These are phyloP conservation scores for Penicillium herquei DNA, from an alignment of 495 filamentous ascomycete species.

Conservation along the genomic window DNA sequence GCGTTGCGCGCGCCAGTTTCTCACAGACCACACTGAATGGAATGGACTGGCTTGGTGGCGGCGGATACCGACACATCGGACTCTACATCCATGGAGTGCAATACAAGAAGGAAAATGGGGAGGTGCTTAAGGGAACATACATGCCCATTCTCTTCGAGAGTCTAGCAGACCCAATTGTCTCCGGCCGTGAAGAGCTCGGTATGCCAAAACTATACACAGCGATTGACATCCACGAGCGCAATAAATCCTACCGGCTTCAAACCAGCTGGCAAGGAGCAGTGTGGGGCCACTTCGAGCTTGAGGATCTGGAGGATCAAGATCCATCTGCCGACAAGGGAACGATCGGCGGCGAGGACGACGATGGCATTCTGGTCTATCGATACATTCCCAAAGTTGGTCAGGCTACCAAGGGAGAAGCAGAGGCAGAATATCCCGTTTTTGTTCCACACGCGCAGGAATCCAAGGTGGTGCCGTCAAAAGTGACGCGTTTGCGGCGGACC, in stretches of 20 bases:
- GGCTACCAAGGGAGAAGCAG: constrained; percentile 37
- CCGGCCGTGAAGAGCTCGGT: constrained; percentile 54
- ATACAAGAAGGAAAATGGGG: constrained; percentile 50
- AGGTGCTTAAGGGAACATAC: constrained; percentile 47
- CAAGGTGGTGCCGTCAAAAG: constrained; percentile 32
- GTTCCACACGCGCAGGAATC: constrained; percentile 38
- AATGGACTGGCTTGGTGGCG: constrained; percentile 56
- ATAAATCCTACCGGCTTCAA: constrained; percentile 35
- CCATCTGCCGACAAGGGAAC: constrained; percentile 23
- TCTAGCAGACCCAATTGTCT: constrained; percentile 51
- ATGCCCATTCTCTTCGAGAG: constrained; percentile 55
- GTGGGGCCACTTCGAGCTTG: constrained; percentile 42
- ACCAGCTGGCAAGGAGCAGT: constrained; percentile 48
- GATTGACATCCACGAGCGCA: constrained; percentile 41
- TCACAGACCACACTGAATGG: constrained; percentile 45
- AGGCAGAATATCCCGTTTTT: constrained; percentile 46
- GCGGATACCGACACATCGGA: constrained; percentile 54
- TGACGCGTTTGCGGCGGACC: constrained; percentile 31
- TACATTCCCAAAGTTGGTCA: constrained; percentile 49
- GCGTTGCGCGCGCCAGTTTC: constrained; percentile 51
- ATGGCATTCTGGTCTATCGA: constrained; percentile 42
- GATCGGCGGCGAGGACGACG: constrained; percentile 31
- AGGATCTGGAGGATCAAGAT: constrained; percentile 37
- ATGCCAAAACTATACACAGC: constrained; percentile 55
- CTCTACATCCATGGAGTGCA: constrained; percentile 59